A percentile compares a stretch with the other conserved stretches of the same genome.
phyloP scores from a whole-genome alignment of 495 filamentous ascomycete species.

The Penicillium subrubescens region DNA sequence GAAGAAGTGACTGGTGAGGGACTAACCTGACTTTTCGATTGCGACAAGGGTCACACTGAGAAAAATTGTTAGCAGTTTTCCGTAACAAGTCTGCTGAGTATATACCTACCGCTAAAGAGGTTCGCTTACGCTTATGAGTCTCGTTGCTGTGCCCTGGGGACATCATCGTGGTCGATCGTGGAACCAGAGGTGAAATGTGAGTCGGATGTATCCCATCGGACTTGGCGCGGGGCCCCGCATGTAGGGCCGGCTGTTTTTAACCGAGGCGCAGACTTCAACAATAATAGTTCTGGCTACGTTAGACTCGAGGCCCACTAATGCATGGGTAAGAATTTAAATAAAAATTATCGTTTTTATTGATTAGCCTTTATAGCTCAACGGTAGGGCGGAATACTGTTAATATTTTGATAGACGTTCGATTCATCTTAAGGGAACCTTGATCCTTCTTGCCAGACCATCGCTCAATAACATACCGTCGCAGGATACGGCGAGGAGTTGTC shows the following conservation, averaged over 20 bases:
- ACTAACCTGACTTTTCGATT: constrained; percentile 17
- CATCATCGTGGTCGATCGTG: not conserved
- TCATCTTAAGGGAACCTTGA: too few species aligned
- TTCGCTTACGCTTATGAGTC: constrained; percentile 13
- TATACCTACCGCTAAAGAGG: constrained; percentile 6
- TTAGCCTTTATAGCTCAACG: too few species aligned
- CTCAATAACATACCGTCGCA: not conserved
- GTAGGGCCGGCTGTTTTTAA: not conserved
- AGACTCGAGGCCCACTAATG: not conserved
- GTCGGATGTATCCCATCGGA: not conserved
- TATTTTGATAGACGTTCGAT: too few species aligned
- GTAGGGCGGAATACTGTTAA: too few species aligned
- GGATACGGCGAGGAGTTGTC: not conserved
- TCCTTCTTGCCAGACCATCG: not conserved
- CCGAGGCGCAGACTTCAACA: not conserved
- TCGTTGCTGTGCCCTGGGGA: constrained; percentile 8
- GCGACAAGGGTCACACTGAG: constrained; percentile 14
- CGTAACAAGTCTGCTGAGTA: not conserved
- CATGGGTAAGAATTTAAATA: too few species aligned
- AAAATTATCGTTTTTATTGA: too few species aligned
- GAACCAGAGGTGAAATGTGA: not conserved
- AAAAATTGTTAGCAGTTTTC: not conserved
- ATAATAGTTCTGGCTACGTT: too few species aligned
- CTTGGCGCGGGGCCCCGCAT: constrained; percentile 8
- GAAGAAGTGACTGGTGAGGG: not conserved